Evolutionary conservation across 257 asterid species (phyloP).

Genomic region (Ballota nigra): DNA sequence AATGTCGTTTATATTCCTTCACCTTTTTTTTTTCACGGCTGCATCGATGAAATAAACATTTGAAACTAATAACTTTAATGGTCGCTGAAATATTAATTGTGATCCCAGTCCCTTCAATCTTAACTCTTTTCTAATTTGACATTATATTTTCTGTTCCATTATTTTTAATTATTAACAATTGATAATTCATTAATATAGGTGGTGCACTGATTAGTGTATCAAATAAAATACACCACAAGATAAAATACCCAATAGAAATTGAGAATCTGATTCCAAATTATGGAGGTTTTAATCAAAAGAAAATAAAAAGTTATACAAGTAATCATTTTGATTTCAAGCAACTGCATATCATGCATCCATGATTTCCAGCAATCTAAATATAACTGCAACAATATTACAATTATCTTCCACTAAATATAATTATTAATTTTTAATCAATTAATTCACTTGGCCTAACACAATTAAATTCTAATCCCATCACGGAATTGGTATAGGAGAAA

Average conservation of each 20-base stretch:
- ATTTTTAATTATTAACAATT: too few relatives aligned
- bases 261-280: not conserved
- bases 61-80: too few relatives aligned
- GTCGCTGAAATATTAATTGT: too few relatives aligned
- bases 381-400: not conserved
- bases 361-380: not conserved
- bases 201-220: too few relatives aligned
- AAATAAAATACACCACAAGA: not conserved
- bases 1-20: too few relatives aligned
- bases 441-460: too few relatives aligned
- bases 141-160: too few relatives aligned
- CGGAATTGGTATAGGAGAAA: slow-evolving; percentile 68
- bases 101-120: too few relatives aligned
- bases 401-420: not conserved
- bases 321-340: not conserved
- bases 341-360: not conserved
- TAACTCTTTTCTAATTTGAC: too few relatives aligned
- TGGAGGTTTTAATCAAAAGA: not conserved
- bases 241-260: not conserved
- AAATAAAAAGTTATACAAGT: not conserved
- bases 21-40: too few relatives aligned
- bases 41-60: too few relatives aligned
- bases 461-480: not conserved
- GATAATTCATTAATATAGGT: too few relatives aligned
- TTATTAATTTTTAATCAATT: not conserved